Evolutionary conservation across 148 eudicot species (phyloP).

Genomic region (Cornus kousa): DNA sequence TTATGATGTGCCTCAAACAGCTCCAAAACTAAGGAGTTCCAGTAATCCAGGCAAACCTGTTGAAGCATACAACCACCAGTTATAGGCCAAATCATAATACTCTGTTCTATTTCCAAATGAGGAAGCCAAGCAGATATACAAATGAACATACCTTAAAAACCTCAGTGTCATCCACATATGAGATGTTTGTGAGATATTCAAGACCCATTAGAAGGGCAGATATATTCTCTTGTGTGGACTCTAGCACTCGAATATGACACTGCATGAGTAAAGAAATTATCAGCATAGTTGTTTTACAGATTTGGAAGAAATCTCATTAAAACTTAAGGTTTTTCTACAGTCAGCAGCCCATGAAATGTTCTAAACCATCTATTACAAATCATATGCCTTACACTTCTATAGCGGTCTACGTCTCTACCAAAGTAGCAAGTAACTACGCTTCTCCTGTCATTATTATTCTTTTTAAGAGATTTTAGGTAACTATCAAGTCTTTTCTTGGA

Average conservation of each 20-base stretch:
- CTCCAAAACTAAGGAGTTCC: constrained; percentile 85
- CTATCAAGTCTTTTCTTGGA: background rate
- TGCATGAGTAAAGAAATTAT: constrained; percentile 33
- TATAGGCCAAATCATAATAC: background rate
- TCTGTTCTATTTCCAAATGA: background rate
- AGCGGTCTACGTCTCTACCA: background rate
- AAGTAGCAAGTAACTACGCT: background rate
- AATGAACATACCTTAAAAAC: constrained; percentile 73
- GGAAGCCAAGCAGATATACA: background rate
- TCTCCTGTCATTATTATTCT: no score
- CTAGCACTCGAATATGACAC: constrained; percentile 87
- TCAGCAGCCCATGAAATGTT: background rate
- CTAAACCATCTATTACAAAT: background rate
- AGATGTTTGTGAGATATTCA: constrained; percentile 87
- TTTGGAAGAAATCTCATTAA: background rate
- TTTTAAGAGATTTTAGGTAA: no score
- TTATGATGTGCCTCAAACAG: constrained; percentile 80
- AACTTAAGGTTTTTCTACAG: background rate
- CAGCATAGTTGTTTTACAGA: background rate
- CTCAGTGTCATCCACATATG: constrained; percentile 97
- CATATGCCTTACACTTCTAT: background rate
- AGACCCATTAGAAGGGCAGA: constrained; percentile 72
- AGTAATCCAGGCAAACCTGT: constrained; percentile 98
- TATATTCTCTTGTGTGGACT: constrained; percentile 73
- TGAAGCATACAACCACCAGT: background rate